These are phyloP conservation scores for Trichoderma sp. DNA, from an alignment of 2,329 filamentous ascomycete species.

Conservation along the genomic window DNA sequence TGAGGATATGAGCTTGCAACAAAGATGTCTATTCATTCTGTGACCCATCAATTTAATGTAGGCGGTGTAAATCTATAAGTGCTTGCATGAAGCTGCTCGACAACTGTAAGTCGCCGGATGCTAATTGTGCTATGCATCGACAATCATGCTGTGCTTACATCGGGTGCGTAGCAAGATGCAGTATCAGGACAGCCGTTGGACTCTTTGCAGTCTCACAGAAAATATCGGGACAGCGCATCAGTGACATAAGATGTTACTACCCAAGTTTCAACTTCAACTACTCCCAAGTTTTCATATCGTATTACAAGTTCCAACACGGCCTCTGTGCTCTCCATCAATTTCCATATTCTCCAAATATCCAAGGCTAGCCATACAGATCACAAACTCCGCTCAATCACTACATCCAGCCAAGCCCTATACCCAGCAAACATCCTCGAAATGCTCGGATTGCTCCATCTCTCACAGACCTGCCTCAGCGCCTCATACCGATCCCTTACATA, in stretches of 20 bases:
- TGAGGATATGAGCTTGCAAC: background rate
- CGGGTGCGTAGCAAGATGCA: too few relatives aligned
- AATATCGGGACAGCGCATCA: background rate
- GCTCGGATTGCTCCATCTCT: background rate
- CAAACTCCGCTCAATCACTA: background rate
- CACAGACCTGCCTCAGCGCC: slow-evolving; percentile 17
- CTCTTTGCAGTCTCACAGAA: background rate
- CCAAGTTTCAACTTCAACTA: background rate
- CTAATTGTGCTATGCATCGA: background rate
- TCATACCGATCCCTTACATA: slow-evolving; percentile 23
- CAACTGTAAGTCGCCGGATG: background rate
- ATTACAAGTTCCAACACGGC: background rate
- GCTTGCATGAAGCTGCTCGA: background rate
- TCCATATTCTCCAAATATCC: background rate
- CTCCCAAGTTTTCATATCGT: background rate
- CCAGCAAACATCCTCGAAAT: slow-evolving; percentile 22
- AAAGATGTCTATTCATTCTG: background rate
- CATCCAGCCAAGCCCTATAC: slow-evolving; percentile 23
- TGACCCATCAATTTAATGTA: background rate
- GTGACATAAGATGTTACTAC: background rate
- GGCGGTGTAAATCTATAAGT: background rate
- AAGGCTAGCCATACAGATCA: background rate
- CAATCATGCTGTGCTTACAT: background rate
- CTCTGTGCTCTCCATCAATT: background rate
- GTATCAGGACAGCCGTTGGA: background rate